Base-by-base conservation (phyloP, 257 asterid genomes). In the Gentiana macrophylla region DNA sequence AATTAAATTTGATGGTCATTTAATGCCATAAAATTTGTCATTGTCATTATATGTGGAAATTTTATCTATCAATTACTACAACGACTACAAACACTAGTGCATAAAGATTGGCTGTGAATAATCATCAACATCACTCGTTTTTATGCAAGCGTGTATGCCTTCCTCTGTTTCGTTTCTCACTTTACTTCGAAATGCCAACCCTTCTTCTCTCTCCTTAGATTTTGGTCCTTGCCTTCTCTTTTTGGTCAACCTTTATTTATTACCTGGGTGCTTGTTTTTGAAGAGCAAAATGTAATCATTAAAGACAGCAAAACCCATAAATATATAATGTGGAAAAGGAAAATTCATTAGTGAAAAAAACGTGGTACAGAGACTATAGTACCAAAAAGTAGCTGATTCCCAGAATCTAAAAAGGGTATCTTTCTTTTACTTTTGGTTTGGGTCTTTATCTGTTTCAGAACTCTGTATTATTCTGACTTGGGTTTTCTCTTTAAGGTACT, bases 61-160 rank as follows among this genome's bases (percentile, higher is more conserved):
- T 24, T 24, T 1, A 24, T 24, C 24, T 24, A 24, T 24, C 24
- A 24, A 24, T 24, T 24, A 24, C 24, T 24, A 24, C 24, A 24
- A 24, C 24, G 24, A 24, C 24, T 24, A 24, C 24, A 24, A 24
- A 24, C 24, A 24, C 24, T 24, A 24, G 24, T 24, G 24, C 24
- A 24, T 24, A 24, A 24, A 24, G 24, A 24, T 24, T 24, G 24
- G 24, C 24, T 24, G 24, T 24, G 89, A 86, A 78, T 24, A 24
- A 24, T 24, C 24, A 24, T 24, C 24, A 24, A 24, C 24, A 24
- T 24, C 89, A 75, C 86, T 58, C 61, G 74, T 70, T 80, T 79
- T 77, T 1, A 77, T 80, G 89, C 85, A 64, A 80, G 94, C 86
- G 86, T 80, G 94, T 63, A 70, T 70, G 71, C 78, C 79, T 72